Conservation (phyloP, 2,329 filamentous ascomycete species). For the Pseudocercospora fuligena region DNA sequence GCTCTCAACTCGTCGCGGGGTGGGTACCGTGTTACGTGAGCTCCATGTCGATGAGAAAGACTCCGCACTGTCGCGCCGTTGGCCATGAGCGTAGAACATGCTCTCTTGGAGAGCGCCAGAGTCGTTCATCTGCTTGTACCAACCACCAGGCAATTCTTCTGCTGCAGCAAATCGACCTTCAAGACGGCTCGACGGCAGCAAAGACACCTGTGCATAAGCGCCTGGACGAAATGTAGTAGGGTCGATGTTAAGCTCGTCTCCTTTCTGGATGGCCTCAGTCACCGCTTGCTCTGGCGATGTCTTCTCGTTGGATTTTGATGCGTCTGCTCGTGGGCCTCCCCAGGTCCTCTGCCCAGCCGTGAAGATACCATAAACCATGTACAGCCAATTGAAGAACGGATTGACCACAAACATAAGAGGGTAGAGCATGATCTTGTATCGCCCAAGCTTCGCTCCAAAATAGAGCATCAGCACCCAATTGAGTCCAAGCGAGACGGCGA, state of each 20-base stretch:
- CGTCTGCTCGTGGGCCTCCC: conserved; percentile 91
- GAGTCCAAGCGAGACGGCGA: conserved; percentile 85
- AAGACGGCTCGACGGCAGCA: conserved; percentile 75
- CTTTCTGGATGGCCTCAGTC: conserved; percentile 75
- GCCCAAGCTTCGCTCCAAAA: conserved; percentile 82
- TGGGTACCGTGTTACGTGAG: conserved; percentile 61
- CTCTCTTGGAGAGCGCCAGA: conserved; percentile 59
- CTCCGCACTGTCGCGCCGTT: conserved; percentile 36
- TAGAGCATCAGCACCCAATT: conserved; percentile 98
- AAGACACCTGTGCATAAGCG: conserved; percentile 58
- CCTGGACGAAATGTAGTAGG: conserved; percentile 77
- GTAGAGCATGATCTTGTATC: conserved; percentile 94
- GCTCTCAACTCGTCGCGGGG: conserved; percentile 72
- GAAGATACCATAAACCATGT: conserved; percentile 97
- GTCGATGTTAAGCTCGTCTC: conserved; percentile 88
- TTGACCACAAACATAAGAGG: conserved; percentile 95
- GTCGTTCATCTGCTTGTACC: conserved; percentile 72
- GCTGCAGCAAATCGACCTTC: conserved; percentile 80
- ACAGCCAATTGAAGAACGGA: conserved; percentile 97
- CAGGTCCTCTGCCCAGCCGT: conserved; percentile 93
- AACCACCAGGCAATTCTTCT: conserved; percentile 68
- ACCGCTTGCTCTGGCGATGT: conserved; percentile 84
- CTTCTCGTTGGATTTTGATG: conserved; percentile 74
- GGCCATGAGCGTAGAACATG: conserved; percentile 21
- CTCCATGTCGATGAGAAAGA: conserved; percentile 72